Percentiles rank a stretch among this genome's conserved stretches.
Conservation (phyloP, 1,139 yeast genomes). For the Sugiyamaella xylanicola region DNA sequence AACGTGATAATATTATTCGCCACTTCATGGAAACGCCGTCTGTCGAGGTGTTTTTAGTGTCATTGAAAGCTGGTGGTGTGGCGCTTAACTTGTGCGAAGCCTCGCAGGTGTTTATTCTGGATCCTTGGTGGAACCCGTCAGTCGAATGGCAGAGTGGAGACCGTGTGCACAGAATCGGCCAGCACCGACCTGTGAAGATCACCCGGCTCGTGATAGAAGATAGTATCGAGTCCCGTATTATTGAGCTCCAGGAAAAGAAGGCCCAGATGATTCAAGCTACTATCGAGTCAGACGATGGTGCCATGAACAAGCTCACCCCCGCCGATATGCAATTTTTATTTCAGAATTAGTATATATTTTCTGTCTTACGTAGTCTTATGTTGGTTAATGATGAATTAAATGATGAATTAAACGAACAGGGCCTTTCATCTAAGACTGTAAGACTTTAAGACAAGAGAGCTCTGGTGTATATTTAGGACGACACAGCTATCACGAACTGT, state of each 20-base stretch:
- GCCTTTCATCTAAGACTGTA: no score
- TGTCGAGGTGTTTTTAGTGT: conserved; percentile 91
- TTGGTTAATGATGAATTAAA: no score
- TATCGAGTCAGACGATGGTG: conserved; percentile 86
- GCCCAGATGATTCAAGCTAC: conserved; percentile 98
- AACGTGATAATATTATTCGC: conserved; percentile 85
- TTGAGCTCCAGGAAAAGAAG: conserved; percentile 93
- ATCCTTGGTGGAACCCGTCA: conserved; percentile 99
- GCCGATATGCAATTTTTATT: conserved; percentile 93
- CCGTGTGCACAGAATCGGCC: conserved; percentile 97
- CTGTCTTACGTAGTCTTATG: no score
- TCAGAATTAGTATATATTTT: conserved; percentile 59
- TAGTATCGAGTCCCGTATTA: conserved; percentile 92
- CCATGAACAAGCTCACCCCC: conserved; percentile 83
- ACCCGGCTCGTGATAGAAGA: conserved; percentile 93
- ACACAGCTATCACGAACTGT: background rate
- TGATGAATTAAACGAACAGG: no score
- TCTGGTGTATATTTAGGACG: no score
- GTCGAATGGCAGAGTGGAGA: conserved; percentile 99
- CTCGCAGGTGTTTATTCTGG: conserved; percentile 89
- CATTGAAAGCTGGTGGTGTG: conserved; percentile 97
- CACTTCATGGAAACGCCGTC: conserved; percentile 89
- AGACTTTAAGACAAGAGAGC: no score
- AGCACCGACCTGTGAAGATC: conserved; percentile 89
- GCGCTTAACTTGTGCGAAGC: conserved; percentile 96